Conservation (phyloP, 257 asterid species). For the Solanum pennellii region DNA sequence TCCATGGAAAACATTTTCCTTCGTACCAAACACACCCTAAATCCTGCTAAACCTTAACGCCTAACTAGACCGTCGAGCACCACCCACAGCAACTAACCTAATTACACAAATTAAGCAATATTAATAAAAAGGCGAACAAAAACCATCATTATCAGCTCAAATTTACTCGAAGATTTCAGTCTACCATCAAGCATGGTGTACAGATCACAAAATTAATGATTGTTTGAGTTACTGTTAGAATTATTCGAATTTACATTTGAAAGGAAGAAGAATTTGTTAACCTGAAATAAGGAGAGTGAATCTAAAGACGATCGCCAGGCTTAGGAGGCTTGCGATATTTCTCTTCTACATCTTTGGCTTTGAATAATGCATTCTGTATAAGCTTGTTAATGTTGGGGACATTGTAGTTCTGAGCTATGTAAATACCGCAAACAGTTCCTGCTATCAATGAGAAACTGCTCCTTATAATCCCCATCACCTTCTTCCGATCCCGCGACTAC, state of each 20-base stretch:
- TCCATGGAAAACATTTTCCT: too few species aligned
- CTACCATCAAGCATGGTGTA: background rate
- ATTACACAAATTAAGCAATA: background rate
- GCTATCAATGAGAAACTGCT: constrained; percentile 10
- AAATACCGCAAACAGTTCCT: constrained; percentile 36
- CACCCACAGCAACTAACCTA: background rate
- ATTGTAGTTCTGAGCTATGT: constrained; percentile 47
- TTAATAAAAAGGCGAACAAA: background rate
- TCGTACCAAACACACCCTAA: too few species aligned
- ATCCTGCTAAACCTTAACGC: background rate
- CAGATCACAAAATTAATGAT: background rate
- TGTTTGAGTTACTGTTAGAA: background rate
- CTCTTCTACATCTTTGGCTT: constrained; percentile 41
- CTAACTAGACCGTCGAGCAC: background rate
- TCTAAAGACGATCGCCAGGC: constrained; percentile 28
- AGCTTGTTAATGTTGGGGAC: constrained; percentile 37
- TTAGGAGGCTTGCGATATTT: constrained; percentile 50
- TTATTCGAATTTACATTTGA: background rate
- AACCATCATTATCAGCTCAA: background rate
- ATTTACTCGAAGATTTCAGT: background rate
- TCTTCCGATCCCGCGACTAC: background rate
- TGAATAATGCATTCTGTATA: constrained; percentile 20
- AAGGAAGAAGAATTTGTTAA: background rate
- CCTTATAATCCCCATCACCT: constrained; percentile 21
- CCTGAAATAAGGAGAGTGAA: background rate